phyloP scores from a whole-genome alignment of 2,329 filamentous ascomycete genomes.

The Apiospora marii region DNA sequence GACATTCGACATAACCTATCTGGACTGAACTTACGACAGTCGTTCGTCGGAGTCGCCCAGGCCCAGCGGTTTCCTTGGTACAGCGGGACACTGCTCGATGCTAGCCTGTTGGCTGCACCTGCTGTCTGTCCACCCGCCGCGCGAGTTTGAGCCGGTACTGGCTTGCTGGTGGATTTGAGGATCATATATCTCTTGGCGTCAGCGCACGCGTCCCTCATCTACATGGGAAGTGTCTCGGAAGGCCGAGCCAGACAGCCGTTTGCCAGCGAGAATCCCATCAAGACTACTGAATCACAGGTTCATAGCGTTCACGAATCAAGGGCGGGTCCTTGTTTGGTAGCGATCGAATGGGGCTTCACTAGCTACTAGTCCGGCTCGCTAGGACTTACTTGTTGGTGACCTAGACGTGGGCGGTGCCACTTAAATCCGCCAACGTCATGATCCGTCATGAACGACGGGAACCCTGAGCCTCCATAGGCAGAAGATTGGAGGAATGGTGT shows the following conservation, averaged over 20 bases:
- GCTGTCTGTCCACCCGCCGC: slow-evolving; percentile 3
- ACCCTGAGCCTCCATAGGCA: not conserved
- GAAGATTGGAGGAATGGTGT: not conserved
- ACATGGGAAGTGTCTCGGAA: slow-evolving; percentile 7
- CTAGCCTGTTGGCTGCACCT: not conserved
- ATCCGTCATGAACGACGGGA: slow-evolving; percentile 4
- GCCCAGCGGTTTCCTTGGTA: not conserved
- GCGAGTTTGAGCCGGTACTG: not conserved
- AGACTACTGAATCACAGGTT: not conserved
- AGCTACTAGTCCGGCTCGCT: slow-evolving; percentile 6
- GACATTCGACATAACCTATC: not conserved
- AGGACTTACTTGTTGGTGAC: slow-evolving; percentile 11
- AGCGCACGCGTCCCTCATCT: slow-evolving; percentile 14
- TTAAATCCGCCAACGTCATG: slow-evolving; percentile 19
- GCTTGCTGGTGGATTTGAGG: not conserved
- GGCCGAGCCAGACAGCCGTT: slow-evolving; percentile 11
- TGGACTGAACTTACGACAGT: slow-evolving; percentile 10
- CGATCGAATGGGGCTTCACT: slow-evolving; percentile 19
- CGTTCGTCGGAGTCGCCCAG: not conserved
- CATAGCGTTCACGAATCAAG: not conserved
- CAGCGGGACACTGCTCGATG: not conserved
- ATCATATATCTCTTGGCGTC: slow-evolving; percentile 15
- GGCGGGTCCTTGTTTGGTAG: slow-evolving; percentile 6
- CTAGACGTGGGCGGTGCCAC: slow-evolving; percentile 8
- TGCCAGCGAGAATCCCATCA: not conserved